Conservation (phyloP, 2,329 filamentous ascomycete species). For the Penicillium fuscoglaucum region DNA sequence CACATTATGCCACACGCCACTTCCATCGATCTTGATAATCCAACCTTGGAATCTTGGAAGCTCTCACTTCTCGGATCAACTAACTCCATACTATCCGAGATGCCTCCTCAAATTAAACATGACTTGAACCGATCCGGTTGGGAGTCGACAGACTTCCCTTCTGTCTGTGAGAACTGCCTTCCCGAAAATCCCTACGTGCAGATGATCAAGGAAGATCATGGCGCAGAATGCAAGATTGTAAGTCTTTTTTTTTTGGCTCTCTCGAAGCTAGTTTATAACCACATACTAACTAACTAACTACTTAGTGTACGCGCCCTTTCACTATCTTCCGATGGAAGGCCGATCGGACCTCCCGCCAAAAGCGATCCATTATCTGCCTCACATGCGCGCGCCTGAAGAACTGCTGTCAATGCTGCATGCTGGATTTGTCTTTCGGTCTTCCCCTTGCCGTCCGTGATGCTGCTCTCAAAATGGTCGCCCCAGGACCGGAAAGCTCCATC, state of each 20-base stretch:
- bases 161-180: constrained; percentile 77
- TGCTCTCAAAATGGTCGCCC: constrained; percentile 95
- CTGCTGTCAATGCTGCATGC: constrained; percentile 98
- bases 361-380: constrained; percentile 91
- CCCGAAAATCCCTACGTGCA: constrained; percentile 97
- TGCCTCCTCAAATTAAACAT: constrained; percentile 91
- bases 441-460: constrained; percentile 95
- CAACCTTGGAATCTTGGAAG: neutral
- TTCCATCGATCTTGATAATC: constrained; percentile 12
- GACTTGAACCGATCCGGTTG: constrained; percentile 93
- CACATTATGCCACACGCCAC: constrained; percentile 17
- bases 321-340: constrained; percentile 95
- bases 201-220: constrained; percentile 97
- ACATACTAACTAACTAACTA: constrained; percentile 17
- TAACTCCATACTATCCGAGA: constrained; percentile 17
- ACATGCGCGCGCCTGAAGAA: constrained; percentile 98
- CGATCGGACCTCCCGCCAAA: constrained; percentile 86
- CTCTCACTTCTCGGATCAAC: constrained; percentile 2
- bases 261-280: neutral
- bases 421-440: constrained; percentile 92
- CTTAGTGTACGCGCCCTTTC: constrained; percentile 81
- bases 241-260: constrained; percentile 13
- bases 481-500: constrained; percentile 85
- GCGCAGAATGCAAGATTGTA: constrained; percentile 74
- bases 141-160: constrained; percentile 68